Conservation (phyloP, 2,329 filamentous ascomycete species). For the Aspergillus sp. region DNA sequence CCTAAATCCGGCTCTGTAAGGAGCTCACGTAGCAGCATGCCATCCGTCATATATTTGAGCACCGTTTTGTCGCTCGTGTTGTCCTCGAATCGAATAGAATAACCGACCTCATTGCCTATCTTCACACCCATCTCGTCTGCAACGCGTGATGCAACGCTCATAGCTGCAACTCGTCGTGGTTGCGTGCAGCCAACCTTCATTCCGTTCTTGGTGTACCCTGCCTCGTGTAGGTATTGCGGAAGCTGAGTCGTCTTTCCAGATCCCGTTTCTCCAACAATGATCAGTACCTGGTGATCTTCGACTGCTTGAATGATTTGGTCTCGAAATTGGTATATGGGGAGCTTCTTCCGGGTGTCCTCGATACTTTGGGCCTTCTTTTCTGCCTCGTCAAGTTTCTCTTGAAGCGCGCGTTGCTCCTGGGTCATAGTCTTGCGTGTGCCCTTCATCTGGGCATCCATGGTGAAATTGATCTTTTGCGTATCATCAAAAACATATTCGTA, state of each 20-base stretch:
- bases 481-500: constrained; percentile 95
- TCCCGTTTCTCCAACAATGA: constrained; percentile 93
- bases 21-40: constrained; percentile 87
- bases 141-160: constrained; percentile 95
- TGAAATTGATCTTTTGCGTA: constrained; percentile 81
- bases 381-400: constrained; percentile 80
- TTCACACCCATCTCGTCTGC: constrained; percentile 91
- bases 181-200: constrained; percentile 92
- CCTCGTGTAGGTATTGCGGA: constrained; percentile 89
- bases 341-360: constrained; percentile 82
- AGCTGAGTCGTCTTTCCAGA: constrained; percentile 95
- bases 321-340: constrained; percentile 87
- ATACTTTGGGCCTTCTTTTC: constrained; percentile 87
- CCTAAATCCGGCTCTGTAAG: constrained; percentile 83
- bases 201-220: constrained; percentile 80
- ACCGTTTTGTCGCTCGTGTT: constrained; percentile 87
- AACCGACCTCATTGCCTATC: constrained; percentile 88
- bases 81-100: constrained; percentile 93
- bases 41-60: constrained; percentile 96
- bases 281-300: constrained; percentile 79
- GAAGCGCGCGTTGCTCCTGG: constrained; percentile 74
- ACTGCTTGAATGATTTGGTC: constrained; percentile 84
- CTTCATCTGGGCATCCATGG: constrained; percentile 69
- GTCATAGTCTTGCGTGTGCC: constrained; percentile 71
- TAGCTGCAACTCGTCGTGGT: constrained; percentile 89